These are phyloP conservation scores for Russula ochroleuca DNA, from an alignment of 768 basidiomycete genomes.

Conservation along the genomic window DNA sequence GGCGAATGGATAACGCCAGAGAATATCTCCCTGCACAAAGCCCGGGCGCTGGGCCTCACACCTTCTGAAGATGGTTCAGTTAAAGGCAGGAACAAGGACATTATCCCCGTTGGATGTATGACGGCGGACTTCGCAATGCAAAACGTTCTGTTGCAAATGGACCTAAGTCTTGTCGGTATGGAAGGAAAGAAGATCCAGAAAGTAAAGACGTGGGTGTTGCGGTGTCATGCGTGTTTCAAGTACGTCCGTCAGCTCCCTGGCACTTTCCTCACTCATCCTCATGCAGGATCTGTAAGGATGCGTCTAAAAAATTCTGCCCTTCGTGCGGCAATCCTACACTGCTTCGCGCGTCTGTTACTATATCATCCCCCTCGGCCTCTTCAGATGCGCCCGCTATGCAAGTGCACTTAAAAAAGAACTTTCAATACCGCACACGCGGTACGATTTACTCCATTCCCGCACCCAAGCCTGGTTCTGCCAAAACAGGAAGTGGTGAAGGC, in stretches of 20 bases:
- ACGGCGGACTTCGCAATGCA: conserved; percentile 99
- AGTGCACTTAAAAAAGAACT: conserved; percentile 93
- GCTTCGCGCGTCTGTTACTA: conserved; percentile 85
- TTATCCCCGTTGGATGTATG: conserved; percentile 81
- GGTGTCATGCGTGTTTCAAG: conserved; percentile 99
- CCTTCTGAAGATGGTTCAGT: conserved; percentile 45
- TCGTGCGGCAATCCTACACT: conserved; percentile 93
- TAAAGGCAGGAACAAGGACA: conserved; percentile 37
- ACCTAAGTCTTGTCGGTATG: conserved; percentile 79
- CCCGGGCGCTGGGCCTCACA: conserved; percentile 77
- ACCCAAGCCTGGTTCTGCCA: conserved; percentile 85
- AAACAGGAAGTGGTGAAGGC: conserved; percentile 74
- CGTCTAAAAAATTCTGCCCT: conserved; percentile 93
- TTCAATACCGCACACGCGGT: conserved; percentile 88
- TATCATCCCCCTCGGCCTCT: conserved; percentile 59
- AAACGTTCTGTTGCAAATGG: conserved; percentile 94
- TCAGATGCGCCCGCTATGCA: conserved; percentile 66
- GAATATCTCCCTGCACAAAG: conserved; percentile 83
- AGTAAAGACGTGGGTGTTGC: conserved; percentile 91
- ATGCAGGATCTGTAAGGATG: conserved; percentile 88
- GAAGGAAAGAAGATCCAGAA: conserved; percentile 88
- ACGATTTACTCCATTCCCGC: conserved; percentile 90
- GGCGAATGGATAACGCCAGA: conserved; percentile 97
- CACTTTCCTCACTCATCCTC: background rate
- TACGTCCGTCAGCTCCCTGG: conserved; percentile 44